Percentiles rank a stretch among this genome's conserved stretches.
phyloP scores from a whole-genome alignment of 306 rosid genomes.

The Hippophae rhamnoides region DNA sequence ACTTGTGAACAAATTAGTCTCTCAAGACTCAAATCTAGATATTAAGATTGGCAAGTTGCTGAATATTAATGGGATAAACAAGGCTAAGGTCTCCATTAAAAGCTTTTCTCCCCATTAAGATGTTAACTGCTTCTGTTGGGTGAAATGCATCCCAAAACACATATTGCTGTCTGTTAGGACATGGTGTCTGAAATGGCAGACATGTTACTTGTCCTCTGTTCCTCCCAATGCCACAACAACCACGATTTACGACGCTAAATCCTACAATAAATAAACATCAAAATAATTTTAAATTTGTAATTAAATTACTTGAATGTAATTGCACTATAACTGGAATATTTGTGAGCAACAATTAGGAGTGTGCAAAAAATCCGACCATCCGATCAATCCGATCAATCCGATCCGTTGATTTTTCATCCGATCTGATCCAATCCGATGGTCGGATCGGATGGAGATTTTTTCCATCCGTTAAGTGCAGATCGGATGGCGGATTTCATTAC shows the following conservation, averaged over 20 bases:
- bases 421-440: no score
- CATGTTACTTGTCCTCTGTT: constrained; percentile 88
- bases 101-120: constrained; percentile 56
- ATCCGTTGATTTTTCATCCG: no score
- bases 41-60: constrained; percentile 58
- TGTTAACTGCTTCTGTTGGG: constrained; percentile 75
- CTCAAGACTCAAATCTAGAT: background rate
- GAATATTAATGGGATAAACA: constrained; percentile 53
- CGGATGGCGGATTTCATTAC: no score
- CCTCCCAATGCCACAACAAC: constrained; percentile 89
- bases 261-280: constrained; percentile 26
- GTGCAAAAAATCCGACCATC: no score
- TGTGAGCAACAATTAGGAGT: background rate
- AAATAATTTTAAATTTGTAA: background rate
- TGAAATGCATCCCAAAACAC: constrained; percentile 95
- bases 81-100: constrained; percentile 41
- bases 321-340: background rate
- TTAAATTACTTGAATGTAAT: background rate
- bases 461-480: no score
- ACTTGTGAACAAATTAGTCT: background rate
- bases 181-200: constrained; percentile 75
- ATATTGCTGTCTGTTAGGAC: constrained; percentile 51
- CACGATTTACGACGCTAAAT: constrained; percentile 39
- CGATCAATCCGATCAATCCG: no score
- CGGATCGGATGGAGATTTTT: no score